Evolutionary conservation across 2,329 filamentous ascomycete genomes (phyloP).

Genomic region (Plectosphaerella cucumerina): DNA sequence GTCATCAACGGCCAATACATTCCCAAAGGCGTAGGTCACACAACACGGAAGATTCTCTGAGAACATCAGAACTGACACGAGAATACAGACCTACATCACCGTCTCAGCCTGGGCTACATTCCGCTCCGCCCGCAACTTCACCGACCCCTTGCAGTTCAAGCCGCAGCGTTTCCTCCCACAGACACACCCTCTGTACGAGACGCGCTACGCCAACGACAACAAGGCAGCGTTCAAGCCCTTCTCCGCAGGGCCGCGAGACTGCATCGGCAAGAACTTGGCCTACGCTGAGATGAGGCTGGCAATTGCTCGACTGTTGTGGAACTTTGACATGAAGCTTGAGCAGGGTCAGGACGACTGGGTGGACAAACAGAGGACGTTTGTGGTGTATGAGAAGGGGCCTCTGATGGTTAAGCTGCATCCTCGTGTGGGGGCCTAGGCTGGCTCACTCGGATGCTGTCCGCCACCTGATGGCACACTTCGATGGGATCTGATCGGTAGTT

Average conservation of each 20-base stretch:
- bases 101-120: slow-evolving; percentile 10
- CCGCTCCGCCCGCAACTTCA: slow-evolving; percentile 29
- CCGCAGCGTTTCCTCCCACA: slow-evolving; percentile 39
- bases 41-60: not conserved
- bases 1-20: slow-evolving; percentile 23
- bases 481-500: too few species aligned
- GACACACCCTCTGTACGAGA: not conserved
- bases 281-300: slow-evolving; percentile 45
- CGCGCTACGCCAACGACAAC: slow-evolving; percentile 23
- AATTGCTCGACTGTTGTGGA: slow-evolving; percentile 40
- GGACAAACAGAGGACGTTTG: slow-evolving; percentile 27
- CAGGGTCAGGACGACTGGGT: slow-evolving; percentile 33
- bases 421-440: too few species aligned
- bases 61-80: not conserved
- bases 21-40: slow-evolving; percentile 26
- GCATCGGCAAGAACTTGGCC: slow-evolving; percentile 44
- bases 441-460: too few species aligned
- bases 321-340: slow-evolving; percentile 40
- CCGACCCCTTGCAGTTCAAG: slow-evolving; percentile 35
- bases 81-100: not conserved
- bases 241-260: slow-evolving; percentile 42
- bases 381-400: slow-evolving; percentile 25
- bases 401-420: not conserved
- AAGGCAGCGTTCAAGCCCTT: slow-evolving; percentile 43
- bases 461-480: too few species aligned